Percentiles rank a stretch among this genome's conserved stretches.
phyloP scores from a whole-genome alignment of 768 basidiomycete species.

The Russula sp. region DNA sequence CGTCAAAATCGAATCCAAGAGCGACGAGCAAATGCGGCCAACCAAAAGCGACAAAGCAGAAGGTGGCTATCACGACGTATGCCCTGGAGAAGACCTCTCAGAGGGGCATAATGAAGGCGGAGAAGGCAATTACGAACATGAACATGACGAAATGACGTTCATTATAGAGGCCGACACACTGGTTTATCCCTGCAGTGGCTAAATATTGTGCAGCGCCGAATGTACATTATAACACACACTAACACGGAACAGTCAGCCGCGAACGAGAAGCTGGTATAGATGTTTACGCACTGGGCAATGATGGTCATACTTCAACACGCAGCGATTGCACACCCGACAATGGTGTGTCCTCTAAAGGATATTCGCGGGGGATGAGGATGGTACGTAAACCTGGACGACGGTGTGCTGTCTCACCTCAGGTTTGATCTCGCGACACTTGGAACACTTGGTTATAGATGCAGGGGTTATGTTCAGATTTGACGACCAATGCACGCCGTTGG shows the following conservation, averaged over 20 bases:
- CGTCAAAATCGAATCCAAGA: slow-evolving; percentile 46
- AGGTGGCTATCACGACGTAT: slow-evolving; percentile 71
- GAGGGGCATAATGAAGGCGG: neutral
- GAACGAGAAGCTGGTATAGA: neutral
- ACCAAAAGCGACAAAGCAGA: slow-evolving; percentile 57
- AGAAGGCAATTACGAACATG: slow-evolving; percentile 50
- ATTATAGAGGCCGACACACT: slow-evolving; percentile 94
- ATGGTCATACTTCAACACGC: slow-evolving; percentile 86
- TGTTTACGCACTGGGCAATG: slow-evolving; percentile 78
- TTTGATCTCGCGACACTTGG: slow-evolving; percentile 21
- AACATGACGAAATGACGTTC: slow-evolving; percentile 95
- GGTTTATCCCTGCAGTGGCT: slow-evolving; percentile 76
- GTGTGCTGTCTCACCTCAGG: slow-evolving; percentile 14
- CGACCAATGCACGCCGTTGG: slow-evolving; percentile 48
- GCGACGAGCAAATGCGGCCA: slow-evolving; percentile 54
- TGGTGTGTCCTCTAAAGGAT: slow-evolving; percentile 76
- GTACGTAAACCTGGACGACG: neutral
- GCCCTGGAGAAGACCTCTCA: slow-evolving; percentile 40
- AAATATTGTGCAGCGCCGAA: neutral
- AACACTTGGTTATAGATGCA: slow-evolving; percentile 31
- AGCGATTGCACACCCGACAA: slow-evolving; percentile 85
- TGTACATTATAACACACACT: slow-evolving; percentile 16
- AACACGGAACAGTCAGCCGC: neutral
- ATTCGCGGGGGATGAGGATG: neutral
- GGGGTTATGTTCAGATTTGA: slow-evolving; percentile 45